Conservation (phyloP, 2,329 filamentous ascomycete genomes). For the Colletotrichum coccodes region DNA sequence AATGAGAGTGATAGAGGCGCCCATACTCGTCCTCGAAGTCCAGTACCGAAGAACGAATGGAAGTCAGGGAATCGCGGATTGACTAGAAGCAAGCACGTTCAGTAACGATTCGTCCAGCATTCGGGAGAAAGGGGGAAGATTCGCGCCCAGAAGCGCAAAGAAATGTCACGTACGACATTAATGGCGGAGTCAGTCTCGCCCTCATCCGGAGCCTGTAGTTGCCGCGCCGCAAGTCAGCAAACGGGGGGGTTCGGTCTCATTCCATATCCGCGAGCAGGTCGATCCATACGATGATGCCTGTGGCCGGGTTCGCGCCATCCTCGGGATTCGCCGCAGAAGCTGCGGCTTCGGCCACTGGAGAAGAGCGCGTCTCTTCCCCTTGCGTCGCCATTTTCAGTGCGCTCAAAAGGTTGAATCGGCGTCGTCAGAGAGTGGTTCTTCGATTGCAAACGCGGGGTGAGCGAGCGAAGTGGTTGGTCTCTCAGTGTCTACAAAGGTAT, state of each 20-base stretch:
- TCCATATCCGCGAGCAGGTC: no score
- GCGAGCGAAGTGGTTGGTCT: background rate
- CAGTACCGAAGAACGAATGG: conserved; percentile 19
- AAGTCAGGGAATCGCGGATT: conserved; percentile 22
- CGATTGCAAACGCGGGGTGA: background rate
- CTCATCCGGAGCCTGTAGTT: conserved; percentile 15
- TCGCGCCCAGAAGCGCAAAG: background rate
- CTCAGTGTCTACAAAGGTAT: background rate
- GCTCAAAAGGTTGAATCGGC: background rate
- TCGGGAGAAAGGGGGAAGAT: accelerated
- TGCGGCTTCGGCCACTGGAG: background rate
- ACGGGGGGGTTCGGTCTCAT: background rate
- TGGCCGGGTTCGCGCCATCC: conserved; percentile 10
- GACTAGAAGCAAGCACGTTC: background rate
- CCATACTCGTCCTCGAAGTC: conserved; percentile 24
- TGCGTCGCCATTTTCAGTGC: background rate
- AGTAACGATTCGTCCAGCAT: background rate
- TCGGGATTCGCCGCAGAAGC: background rate
- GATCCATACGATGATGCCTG: conserved; percentile 24
- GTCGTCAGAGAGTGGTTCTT: background rate
- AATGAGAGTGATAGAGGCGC: conserved; percentile 23
- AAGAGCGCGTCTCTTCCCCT: background rate
- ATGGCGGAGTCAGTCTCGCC: conserved; percentile 16
- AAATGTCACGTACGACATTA: conserved; percentile 14
- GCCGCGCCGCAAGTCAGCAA: background rate